A percentile compares a stretch with the other conserved stretches of the same genome.
phyloP scores from a whole-genome alignment of 257 asterid species.

The Capsicum pubescens region DNA sequence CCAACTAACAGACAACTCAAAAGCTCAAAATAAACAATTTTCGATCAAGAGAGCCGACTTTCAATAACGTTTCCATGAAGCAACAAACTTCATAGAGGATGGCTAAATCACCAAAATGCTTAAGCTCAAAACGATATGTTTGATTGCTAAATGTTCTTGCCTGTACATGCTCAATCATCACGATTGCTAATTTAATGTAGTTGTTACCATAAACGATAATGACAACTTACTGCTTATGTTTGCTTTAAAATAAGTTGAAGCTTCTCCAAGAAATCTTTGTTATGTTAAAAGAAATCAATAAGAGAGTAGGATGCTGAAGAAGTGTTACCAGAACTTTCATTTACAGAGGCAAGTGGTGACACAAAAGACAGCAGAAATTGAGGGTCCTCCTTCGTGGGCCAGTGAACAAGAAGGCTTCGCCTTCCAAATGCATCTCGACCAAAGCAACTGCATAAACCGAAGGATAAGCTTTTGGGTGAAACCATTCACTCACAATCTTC shows the following conservation, averaged over 20 bases:
- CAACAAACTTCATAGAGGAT: background rate
- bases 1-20: background rate
- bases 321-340: slow-evolving; percentile 56
- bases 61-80: background rate
- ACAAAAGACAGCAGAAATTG: slow-evolving; percentile 88
- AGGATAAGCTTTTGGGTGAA: too few species aligned
- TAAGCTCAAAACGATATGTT: background rate
- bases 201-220: background rate
- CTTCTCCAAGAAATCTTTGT: background rate
- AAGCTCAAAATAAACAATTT: background rate
- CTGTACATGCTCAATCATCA: slow-evolving; percentile 5
- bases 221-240: background rate
- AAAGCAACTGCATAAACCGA: slow-evolving; percentile 53
- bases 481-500: too few species aligned
- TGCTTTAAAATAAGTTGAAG: background rate
- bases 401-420: slow-evolving; percentile 94
- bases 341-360: slow-evolving; percentile 60
- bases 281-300: background rate
- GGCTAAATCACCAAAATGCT: background rate
- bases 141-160: background rate
- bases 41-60: background rate
- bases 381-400: slow-evolving; percentile 81
- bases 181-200: background rate
- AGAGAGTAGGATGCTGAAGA: slow-evolving; percentile 25
- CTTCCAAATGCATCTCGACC: slow-evolving; percentile 99